Conservation (phyloP, 768 basidiomycete genomes). For the Tremella mesenterica region DNA sequence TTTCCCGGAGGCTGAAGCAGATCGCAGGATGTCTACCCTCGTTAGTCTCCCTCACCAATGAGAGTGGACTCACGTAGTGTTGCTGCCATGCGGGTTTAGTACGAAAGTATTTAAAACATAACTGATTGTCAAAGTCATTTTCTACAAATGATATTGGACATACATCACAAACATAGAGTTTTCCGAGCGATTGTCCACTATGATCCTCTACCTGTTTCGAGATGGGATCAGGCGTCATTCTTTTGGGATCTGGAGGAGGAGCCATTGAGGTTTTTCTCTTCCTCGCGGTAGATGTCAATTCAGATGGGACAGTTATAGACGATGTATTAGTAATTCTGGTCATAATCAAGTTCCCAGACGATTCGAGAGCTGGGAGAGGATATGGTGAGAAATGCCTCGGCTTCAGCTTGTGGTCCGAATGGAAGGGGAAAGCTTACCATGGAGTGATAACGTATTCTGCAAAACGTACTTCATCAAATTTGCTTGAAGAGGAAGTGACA, state of each 20-base stretch:
- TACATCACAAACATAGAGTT: neutral
- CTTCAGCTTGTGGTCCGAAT: neutral
- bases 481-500: slow-evolving; percentile 45
- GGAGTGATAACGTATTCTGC: slow-evolving; percentile 80
- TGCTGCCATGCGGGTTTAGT: slow-evolving; percentile 59
- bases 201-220: neutral
- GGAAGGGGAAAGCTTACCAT: slow-evolving; percentile 54
- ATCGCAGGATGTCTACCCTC: slow-evolving; percentile 1
- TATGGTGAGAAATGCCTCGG: slow-evolving; percentile 89
- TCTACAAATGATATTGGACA: neutral
- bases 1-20: slow-evolving; percentile 61
- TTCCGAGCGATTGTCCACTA: too few relatives aligned
- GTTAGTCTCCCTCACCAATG: neutral
- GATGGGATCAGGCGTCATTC: neutral
- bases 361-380: slow-evolving; percentile 47
- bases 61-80: slow-evolving; percentile 51
- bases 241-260: neutral
- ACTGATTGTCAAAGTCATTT: slow-evolving; percentile 5
- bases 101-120: slow-evolving; percentile 93
- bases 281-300: neutral
- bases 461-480: slow-evolving; percentile 79
- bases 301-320: neutral
- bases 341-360: slow-evolving; percentile 4
- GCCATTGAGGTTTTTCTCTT: neutral
- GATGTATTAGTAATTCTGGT: slow-evolving; percentile 1